These are phyloP conservation scores for Pseudogymnoascus sp. DNA, from an alignment of 2,329 filamentous ascomycete species.

Conservation along the genomic window DNA sequence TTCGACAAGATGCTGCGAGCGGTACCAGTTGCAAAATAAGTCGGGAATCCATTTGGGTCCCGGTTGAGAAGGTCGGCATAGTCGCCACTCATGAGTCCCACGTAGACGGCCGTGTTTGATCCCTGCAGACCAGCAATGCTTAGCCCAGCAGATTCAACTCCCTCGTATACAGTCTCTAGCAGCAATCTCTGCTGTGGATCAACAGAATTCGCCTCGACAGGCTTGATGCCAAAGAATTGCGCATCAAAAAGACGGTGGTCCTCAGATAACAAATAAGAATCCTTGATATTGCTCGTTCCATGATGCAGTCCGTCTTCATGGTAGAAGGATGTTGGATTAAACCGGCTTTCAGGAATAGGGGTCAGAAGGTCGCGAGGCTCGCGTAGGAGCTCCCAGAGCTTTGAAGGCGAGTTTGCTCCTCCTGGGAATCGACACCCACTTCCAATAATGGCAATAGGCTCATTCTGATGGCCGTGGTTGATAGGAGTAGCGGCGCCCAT, in stretches of 20 bases:
- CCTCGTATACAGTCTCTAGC: conserved; percentile 24
- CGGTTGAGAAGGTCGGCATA: conserved; percentile 12
- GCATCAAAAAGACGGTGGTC: conserved; percentile 19
- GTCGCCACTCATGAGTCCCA: neutral
- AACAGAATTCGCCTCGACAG: conserved; percentile 22
- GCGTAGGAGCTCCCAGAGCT: conserved; percentile 28
- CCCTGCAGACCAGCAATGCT: conserved; percentile 12
- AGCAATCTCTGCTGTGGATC: conserved; percentile 27
- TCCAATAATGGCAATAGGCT: conserved; percentile 31
- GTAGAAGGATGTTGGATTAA: neutral
- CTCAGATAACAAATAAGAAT: conserved; percentile 17
- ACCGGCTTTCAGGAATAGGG: neutral
- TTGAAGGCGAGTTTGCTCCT: conserved; percentile 28
- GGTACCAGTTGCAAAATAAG: conserved; percentile 9
- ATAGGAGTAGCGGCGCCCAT: neutral
- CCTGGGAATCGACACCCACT: conserved; percentile 31
- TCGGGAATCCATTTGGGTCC: conserved; percentile 20
- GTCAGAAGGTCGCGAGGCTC: neutral
- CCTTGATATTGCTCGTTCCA: neutral
- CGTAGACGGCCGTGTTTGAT: neutral
- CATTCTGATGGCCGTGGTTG: neutral
- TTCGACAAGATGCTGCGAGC: conserved; percentile 15
- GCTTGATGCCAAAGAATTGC: conserved; percentile 18
- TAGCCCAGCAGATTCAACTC: conserved; percentile 23
- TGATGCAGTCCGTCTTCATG: neutral